Conservation (phyloP, 2,329 filamentous ascomycete genomes). For the Hyphodiscus sp. region DNA sequence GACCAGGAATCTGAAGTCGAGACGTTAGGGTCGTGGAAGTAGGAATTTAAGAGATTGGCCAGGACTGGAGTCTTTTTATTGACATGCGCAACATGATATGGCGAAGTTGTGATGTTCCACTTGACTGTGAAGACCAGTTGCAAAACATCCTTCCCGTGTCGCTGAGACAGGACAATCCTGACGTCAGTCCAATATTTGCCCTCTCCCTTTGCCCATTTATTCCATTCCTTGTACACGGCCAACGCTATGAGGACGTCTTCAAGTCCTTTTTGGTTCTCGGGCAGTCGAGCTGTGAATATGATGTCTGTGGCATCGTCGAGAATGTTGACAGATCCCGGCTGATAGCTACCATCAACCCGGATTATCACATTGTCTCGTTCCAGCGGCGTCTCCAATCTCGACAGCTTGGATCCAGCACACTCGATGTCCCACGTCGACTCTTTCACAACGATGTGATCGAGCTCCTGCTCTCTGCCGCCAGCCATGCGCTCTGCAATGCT, state of each 20-base stretch:
- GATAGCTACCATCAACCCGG: conserved; percentile 3
- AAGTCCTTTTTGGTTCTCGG: conserved; percentile 5
- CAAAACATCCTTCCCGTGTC: conserved; percentile 17
- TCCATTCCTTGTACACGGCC: conserved; percentile 15
- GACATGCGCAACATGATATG: conserved; percentile 12
- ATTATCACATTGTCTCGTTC: conserved; percentile 13
- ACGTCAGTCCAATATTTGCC: conserved; percentile 27
- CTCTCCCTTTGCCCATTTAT: conserved; percentile 17
- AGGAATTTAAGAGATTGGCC: conserved; percentile 22
- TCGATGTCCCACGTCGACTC: conserved; percentile 19
- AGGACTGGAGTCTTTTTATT: conserved; percentile 14
- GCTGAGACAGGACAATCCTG: conserved; percentile 16
- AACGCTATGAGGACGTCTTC: conserved; percentile 23
- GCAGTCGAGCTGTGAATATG: conserved; percentile 16
- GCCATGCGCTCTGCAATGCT: background rate
- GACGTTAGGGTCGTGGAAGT: conserved; percentile 23
- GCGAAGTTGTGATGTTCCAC: conserved; percentile 27
- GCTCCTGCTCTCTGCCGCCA: background rate
- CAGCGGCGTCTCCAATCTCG: conserved; percentile 11
- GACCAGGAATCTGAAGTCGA: conserved; percentile 32
- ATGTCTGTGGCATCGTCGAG: conserved; percentile 11
- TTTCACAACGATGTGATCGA: conserved; percentile 24
- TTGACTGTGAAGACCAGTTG: conserved; percentile 23
- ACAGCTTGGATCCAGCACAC: conserved; percentile 15
- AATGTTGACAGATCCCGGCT: conserved; percentile 19